Evolutionary conservation across 1,139 yeast genomes (phyloP).

Genomic region (Geotrichum carabidarum): DNA sequence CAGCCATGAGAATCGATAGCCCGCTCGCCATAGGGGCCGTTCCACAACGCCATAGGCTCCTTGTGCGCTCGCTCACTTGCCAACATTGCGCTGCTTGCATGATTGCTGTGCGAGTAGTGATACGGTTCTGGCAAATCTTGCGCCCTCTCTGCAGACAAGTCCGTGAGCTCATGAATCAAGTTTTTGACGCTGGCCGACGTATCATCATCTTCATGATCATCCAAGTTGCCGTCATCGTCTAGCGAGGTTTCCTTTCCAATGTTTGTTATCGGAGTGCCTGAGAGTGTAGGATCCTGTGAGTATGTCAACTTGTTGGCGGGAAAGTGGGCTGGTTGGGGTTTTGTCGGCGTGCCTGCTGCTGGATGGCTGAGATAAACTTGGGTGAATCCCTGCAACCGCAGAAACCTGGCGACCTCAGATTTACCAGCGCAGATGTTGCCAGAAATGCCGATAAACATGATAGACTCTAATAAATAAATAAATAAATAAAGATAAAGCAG

Average conservation of each 20-base stretch:
- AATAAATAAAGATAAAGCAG: background rate
- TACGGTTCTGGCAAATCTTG: background rate
- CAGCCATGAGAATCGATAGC: background rate
- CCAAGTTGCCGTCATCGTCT: background rate
- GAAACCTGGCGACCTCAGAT: conserved; percentile 56
- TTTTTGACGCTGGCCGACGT: background rate
- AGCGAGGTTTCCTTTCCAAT: background rate
- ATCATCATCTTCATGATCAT: background rate
- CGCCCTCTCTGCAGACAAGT: background rate
- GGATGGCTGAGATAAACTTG: conserved; percentile 21
- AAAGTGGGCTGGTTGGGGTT: background rate
- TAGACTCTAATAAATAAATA: background rate
- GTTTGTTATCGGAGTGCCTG: background rate
- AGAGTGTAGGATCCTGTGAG: background rate
- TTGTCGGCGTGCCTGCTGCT: background rate
- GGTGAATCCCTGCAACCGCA: conserved; percentile 54
- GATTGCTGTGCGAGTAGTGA: background rate
- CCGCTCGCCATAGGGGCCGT: background rate
- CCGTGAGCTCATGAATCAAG: conserved; percentile 1
- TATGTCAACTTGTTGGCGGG: background rate
- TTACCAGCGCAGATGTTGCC: conserved; percentile 71
- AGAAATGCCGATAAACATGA: conserved; percentile 71
- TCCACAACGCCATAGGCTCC: conserved; percentile 3
- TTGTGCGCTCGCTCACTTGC: background rate
- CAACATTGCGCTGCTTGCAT: background rate